A percentile compares a stretch with the other conserved stretches of the same genome.
phyloP scores from a whole-genome alignment of 2,329 filamentous ascomycete species.

The Curvularia hawaiiensis region DNA sequence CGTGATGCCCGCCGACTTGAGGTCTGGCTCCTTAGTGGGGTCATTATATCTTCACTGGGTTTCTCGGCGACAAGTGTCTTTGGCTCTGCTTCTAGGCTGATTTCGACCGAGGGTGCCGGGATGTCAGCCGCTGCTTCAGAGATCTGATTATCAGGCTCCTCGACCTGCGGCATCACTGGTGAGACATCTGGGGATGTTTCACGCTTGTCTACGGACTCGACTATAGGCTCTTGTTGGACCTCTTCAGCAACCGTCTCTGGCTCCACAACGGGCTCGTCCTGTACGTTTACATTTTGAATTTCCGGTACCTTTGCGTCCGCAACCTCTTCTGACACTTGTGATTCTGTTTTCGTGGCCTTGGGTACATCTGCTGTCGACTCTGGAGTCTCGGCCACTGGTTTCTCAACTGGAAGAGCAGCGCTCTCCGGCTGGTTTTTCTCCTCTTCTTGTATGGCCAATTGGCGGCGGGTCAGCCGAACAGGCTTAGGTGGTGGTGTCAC shows the following conservation, averaged over 20 bases:
- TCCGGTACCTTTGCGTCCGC: slow-evolving; percentile 6
- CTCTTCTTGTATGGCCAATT: slow-evolving; percentile 43
- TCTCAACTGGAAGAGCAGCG: slow-evolving; percentile 12
- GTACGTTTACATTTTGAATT: not conserved
- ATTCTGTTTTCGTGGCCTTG: slow-evolving; percentile 2
- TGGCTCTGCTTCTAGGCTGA: slow-evolving; percentile 33
- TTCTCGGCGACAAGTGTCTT: slow-evolving; percentile 37
- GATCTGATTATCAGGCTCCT: slow-evolving; percentile 3
- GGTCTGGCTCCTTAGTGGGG: slow-evolving; percentile 28
- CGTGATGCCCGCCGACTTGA: slow-evolving; percentile 31
- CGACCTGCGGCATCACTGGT: slow-evolving; percentile 6
- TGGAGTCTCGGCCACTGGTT: slow-evolving; percentile 5
- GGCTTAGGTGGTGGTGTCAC: slow-evolving; percentile 34
- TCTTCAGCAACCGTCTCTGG: slow-evolving; percentile 4
- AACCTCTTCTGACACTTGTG: slow-evolving; percentile 2
- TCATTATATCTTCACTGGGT: slow-evolving; percentile 30
- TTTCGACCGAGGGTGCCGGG: slow-evolving; percentile 24
- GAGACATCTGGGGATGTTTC: slow-evolving; percentile 4
- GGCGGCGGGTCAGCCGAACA: slow-evolving; percentile 42
- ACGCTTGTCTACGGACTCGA: not conserved
- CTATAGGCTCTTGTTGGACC: slow-evolving; percentile 2
- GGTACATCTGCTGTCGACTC: slow-evolving; percentile 15
- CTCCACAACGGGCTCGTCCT: not conserved
- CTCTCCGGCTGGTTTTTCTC: slow-evolving; percentile 32
- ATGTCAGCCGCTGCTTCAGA: slow-evolving; percentile 11